Conservation (phyloP, 1,139 yeast species). For the Taphrina wiesneri region DNA sequence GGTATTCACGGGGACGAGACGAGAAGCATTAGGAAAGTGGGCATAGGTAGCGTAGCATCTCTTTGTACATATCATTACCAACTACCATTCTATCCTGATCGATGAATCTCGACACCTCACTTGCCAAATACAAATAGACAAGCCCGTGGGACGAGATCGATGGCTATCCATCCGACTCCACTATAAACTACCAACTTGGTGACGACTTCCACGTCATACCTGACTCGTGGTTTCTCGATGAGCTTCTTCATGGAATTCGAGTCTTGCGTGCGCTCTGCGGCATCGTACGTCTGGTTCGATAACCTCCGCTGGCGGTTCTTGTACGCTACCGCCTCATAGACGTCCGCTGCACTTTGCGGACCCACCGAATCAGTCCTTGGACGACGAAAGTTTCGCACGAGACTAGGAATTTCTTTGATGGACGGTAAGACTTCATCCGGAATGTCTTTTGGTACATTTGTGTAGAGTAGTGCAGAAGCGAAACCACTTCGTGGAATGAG, state of each 20-base stretch:
- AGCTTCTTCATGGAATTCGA: constrained; percentile 41
- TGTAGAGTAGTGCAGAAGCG: constrained; percentile 47
- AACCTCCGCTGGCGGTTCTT: constrained; percentile 36
- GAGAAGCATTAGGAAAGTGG: constrained; percentile 18
- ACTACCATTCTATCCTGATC: neutral
- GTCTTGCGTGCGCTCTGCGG: constrained; percentile 38
- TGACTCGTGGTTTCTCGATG: constrained; percentile 51
- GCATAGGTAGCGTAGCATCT: constrained; percentile 13
- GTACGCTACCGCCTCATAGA: constrained; percentile 48
- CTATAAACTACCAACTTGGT: constrained; percentile 73
- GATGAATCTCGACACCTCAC: neutral
- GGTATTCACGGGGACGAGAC: neutral
- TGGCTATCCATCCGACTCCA: constrained; percentile 57
- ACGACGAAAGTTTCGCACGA: constrained; percentile 43
- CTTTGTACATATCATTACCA: neutral
- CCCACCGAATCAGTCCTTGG: constrained; percentile 50
- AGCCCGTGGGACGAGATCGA: constrained; percentile 27
- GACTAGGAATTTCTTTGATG: constrained; percentile 44
- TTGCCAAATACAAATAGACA: constrained; percentile 13
- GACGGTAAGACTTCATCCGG: constrained; percentile 46
- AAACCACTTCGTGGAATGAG: constrained; percentile 49
- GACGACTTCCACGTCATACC: constrained; percentile 72
- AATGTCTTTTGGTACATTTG: constrained; percentile 45
- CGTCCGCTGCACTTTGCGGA: constrained; percentile 51
- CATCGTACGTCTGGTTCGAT: constrained; percentile 33